Evolutionary conservation across 441 rosid species (phyloP), one percentile per base, ranked within the genome.

Genomic region (Gossypium schwendimanii): DNA sequence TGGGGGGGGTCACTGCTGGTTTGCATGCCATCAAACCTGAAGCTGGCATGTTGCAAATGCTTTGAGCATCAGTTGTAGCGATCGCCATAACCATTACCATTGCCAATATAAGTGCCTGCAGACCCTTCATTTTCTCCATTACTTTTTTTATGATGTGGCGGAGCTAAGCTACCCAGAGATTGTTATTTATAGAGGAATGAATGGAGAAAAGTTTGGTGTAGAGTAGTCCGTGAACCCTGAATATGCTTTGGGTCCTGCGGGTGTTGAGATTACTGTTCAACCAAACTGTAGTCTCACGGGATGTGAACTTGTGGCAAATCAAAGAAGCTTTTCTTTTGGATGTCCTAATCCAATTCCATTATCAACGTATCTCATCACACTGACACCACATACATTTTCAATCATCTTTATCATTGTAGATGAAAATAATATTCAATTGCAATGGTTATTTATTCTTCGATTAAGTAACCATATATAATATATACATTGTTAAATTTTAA

Each of bases 1-100:
- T 80, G 0, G 88, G 89, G 6, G 78, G 86, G 2, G 83, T 81
- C 61, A 82, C 84, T 0, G 87, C 41, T 2, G 81, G 83, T 81
- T 28, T 80, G 81, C 92, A 88, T 1, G 78, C 59, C 84, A 77
- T 77, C 15, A 86, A 14, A 1, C 83, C 85, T 0, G 79, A 50
- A 12, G 54, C 9, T 0, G 81, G 66, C 8, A 88, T 71, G 50
- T 85, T 85, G 79, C 92, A 88, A 7, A 88, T 68, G 53, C 58
- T 77, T 59, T 88, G 92, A 0, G 78, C 87, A 55, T 71, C 62
- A 12, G 76, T 69, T 3, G 70, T 41, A n/a, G 54, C 73, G 12
- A 67, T 9, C 6, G 69, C 73, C 26, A 75, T 10, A 49, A 72
- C 47, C 69, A 79, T 17, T 15, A 9, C 26, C 0, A 28, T 2